Percentiles rank a stretch among this genome's conserved stretches.
Evolutionary conservation across 192 early-diverging fungal genomes (phyloP).

Genomic region (Podila clonocystis): DNA sequence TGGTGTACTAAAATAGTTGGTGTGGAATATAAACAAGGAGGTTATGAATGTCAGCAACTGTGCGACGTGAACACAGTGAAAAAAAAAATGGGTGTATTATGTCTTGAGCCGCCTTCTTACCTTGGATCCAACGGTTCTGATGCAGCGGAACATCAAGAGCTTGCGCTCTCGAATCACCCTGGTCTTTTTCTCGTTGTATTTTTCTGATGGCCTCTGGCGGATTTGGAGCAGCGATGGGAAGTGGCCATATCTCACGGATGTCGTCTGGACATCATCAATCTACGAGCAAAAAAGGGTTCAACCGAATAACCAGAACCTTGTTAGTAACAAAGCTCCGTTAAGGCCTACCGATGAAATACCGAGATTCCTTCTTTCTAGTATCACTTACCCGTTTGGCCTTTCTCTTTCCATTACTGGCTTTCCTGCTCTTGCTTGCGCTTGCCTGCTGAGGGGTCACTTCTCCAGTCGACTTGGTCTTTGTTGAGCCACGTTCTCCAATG

Average conservation of each 20-base stretch:
- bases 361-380: not conserved
- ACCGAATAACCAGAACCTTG: not conserved
- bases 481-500: conserved; percentile 56
- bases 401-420: conserved; percentile 26
- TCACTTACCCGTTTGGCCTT: conserved; percentile 31
- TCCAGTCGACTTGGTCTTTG: too few species aligned
- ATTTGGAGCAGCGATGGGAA: conserved; percentile 37
- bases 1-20: conserved; percentile 16
- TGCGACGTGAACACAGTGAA: too few species aligned
- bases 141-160: conserved; percentile 44
- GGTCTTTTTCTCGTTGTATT: conserved; percentile 44
- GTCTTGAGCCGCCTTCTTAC: not conserved
- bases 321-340: not conserved
- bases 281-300: not conserved
- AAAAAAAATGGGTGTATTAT: not conserved
- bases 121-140: conserved; percentile 40
- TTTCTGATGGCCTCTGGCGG: conserved; percentile 40
- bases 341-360: not conserved
- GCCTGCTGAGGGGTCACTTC: too few species aligned
- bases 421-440: conserved; percentile 9
- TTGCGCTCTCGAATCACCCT: conserved; percentile 31
- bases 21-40: not conserved
- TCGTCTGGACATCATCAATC: conserved; percentile 18
- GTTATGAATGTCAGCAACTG: not conserved
- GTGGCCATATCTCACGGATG: conserved; percentile 19